These are phyloP conservation scores for Eucalyptus cloeziana DNA, from an alignment of 345 rosid genomes.

Conservation along the genomic window DNA sequence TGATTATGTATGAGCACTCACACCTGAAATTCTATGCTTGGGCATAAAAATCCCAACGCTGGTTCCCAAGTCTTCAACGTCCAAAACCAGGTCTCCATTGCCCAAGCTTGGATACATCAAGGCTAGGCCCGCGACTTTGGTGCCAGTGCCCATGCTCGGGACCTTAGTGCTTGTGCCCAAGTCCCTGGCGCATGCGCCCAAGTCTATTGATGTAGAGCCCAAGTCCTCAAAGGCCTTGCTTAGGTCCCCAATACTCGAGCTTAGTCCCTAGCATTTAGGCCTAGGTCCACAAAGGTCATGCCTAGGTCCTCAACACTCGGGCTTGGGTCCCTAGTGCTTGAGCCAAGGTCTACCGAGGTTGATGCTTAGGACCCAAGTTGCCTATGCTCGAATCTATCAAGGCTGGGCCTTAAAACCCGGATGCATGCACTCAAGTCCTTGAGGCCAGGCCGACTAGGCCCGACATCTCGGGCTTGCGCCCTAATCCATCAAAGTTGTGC, in stretches of 20 bases:
- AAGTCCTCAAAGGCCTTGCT: neutral
- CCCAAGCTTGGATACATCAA: no score
- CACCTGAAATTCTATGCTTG: no score
- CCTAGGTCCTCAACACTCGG: fast-evolving
- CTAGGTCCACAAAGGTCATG: neutral
- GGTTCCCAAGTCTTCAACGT: fast-evolving
- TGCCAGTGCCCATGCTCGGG: neutral
- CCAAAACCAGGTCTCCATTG: neutral
- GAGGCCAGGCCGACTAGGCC: neutral
- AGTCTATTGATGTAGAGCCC: neutral
- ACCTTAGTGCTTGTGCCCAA: neutral
- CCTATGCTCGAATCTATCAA: neutral
- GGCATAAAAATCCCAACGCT: neutral
- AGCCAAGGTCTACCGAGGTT: neutral
- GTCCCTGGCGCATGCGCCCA: fast-evolving
- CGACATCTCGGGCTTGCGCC: neutral
- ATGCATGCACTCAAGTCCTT: neutral
- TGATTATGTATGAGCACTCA: neutral
- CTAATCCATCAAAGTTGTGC: neutral
- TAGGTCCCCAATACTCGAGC: neutral
- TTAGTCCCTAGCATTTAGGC: no score
- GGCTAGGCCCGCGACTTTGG: neutral
- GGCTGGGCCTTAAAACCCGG: neutral
- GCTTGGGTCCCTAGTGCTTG: neutral
- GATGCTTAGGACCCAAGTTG: neutral